These are phyloP conservation scores for Crataegus laevigata DNA, from an alignment of 306 rosid genomes.

Conservation along the genomic window DNA sequence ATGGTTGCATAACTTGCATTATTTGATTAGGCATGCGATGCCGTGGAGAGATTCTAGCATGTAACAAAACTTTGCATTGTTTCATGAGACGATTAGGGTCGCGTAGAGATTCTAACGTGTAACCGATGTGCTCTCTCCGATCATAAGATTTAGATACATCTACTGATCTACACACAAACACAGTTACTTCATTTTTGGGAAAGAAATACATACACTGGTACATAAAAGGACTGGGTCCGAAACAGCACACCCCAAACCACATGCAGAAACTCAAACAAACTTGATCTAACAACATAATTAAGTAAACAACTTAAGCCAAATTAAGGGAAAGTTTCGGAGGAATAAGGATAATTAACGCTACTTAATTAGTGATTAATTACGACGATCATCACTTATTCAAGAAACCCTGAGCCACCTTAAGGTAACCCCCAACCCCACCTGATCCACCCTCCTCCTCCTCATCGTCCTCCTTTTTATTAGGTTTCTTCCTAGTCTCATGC, in stretches of 20 bases:
- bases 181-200: not conserved
- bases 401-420: constrained; percentile 29
- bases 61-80: too few relatives aligned
- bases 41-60: too few relatives aligned
- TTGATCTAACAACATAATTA: not conserved
- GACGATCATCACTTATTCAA: not conserved
- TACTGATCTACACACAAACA: not conserved
- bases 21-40: too few relatives aligned
- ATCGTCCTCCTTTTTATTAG: not conserved
- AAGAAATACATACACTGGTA: not conserved
- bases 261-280: not conserved
- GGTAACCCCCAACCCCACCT: constrained; percentile 22
- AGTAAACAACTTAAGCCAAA: not conserved
- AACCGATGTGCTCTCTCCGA: too few relatives aligned
- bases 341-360: not conserved
- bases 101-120: too few relatives aligned
- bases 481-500: not conserved
- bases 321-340: not conserved
- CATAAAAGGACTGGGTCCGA: not conserved
- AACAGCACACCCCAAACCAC: not conserved
- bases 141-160: too few relatives aligned
- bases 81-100: too few relatives aligned
- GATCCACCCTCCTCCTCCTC: not conserved
- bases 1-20: too few relatives aligned
- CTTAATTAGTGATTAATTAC: not conserved